Percentiles rank a stretch among this genome's conserved stretches.
Conservation (phyloP, 768 basidiomycete species). For the Podaxis pistillaris region DNA sequence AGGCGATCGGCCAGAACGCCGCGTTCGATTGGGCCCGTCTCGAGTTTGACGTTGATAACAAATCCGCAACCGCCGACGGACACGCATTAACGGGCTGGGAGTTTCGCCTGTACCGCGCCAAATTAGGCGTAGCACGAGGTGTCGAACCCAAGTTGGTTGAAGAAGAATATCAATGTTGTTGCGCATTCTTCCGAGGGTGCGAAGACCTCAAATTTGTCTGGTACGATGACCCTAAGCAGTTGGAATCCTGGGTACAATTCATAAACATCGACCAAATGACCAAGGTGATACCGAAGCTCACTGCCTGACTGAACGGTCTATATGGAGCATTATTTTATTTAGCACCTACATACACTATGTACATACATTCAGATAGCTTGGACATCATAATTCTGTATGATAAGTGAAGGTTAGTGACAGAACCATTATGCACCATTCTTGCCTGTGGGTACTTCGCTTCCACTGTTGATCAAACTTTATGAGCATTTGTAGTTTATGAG, state of each 20-base stretch:
- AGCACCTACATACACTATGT: background rate
- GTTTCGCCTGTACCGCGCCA: constrained; percentile 76
- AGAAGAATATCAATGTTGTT: constrained; percentile 75
- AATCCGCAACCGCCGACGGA: constrained; percentile 64
- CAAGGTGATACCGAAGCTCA: constrained; percentile 76
- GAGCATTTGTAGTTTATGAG: too few relatives aligned
- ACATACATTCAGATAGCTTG: too few relatives aligned
- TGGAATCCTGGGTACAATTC: constrained; percentile 83
- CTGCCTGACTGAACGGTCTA: constrained; percentile 34
- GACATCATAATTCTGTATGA: too few relatives aligned
- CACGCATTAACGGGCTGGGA: constrained; percentile 79
- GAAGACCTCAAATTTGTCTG: constrained; percentile 68
- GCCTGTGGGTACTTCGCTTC: too few relatives aligned
- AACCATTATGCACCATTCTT: too few relatives aligned
- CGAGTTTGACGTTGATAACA: constrained; percentile 71
- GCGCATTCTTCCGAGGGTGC: constrained; percentile 73
- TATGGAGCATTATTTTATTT: background rate
- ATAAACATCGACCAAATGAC: constrained; percentile 81
- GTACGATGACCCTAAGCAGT: constrained; percentile 62
- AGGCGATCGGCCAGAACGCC: constrained; percentile 77
- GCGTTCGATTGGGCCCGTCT: constrained; percentile 83
- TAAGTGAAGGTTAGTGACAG: too few relatives aligned
- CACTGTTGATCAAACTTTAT: too few relatives aligned
- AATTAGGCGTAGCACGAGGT: constrained; percentile 63
- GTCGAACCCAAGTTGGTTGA: constrained; percentile 45